Evolutionary conservation across 208 protist species (phyloP).

Genomic region (Wallacemonas sp.): DNA sequence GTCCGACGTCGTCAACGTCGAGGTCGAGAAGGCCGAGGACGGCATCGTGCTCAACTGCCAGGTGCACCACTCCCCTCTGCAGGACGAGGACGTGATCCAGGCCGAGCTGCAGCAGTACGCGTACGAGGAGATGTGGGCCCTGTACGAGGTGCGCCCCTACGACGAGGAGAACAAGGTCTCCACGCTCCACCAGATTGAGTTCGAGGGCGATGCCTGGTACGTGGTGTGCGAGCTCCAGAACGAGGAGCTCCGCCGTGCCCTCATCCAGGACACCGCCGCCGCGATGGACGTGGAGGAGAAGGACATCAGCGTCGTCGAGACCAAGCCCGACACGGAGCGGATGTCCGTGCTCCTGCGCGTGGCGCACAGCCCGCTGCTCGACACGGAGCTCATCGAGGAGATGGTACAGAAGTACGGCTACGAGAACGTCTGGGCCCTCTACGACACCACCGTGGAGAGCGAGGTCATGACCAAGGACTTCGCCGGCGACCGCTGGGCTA

Average conservation of each 20-base stretch:
- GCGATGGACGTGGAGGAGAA: conserved; percentile 25
- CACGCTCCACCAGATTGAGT: conserved; percentile 28
- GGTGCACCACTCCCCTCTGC: conserved; percentile 36
- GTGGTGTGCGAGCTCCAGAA: conserved; percentile 26
- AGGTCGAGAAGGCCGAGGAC: conserved; percentile 24
- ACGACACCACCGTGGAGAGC: conserved; percentile 15
- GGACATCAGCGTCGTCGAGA: conserved; percentile 21
- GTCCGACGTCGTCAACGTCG: conserved; percentile 33
- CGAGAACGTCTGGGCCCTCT: conserved; percentile 28
- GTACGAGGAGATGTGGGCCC: conserved; percentile 58
- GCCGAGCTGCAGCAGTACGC: conserved; percentile 46
- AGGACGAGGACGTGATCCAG: conserved; percentile 42
- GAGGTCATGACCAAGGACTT: conserved; percentile 22
- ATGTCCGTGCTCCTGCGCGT: conserved; percentile 26
- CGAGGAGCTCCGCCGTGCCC: conserved; percentile 28
- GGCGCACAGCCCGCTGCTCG: conserved; percentile 21
- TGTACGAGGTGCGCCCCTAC: conserved; percentile 32
- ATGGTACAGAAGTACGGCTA: conserved; percentile 27
- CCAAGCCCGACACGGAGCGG: conserved; percentile 1
- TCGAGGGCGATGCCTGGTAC: conserved; percentile 28
- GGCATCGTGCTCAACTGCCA: conserved; percentile 34
- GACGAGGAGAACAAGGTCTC: conserved; percentile 20
- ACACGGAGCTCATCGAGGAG: conserved; percentile 26
- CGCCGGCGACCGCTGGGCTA: conserved; percentile 27
- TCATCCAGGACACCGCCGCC: conserved; percentile 26